A percentile compares a stretch with the other conserved stretches of the same genome.
Conservation (phyloP, 805 yeast genomes). For the Candida nemodendra region DNA sequence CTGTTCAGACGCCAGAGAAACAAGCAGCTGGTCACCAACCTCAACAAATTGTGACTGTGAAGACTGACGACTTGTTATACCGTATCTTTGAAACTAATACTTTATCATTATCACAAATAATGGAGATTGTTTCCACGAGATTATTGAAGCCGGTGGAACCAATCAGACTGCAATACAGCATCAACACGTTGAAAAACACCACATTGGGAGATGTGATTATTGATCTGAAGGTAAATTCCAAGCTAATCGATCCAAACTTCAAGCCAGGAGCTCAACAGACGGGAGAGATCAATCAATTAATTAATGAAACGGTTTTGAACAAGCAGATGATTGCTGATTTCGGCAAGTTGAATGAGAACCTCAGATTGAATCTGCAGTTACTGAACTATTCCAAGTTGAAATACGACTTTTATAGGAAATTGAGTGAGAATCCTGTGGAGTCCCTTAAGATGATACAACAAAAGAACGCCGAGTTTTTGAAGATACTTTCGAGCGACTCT, state of each 20-base stretch:
- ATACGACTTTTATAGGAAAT: conserved; percentile 72
- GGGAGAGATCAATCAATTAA: conserved; percentile 40
- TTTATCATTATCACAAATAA: conserved; percentile 67
- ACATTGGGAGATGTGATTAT: conserved; percentile 78
- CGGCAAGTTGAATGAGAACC: conserved; percentile 32
- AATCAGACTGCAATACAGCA: conserved; percentile 67
- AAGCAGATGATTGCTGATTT: conserved; percentile 42
- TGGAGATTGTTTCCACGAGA: conserved; percentile 62
- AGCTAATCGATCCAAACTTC: conserved; percentile 37
- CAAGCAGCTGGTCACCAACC: conserved; percentile 22
- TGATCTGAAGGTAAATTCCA: conserved; percentile 62
- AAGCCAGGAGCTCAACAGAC: conserved; percentile 36
- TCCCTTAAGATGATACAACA: conserved; percentile 73
- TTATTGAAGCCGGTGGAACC: conserved; percentile 81
- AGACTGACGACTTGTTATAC: conserved; percentile 45
- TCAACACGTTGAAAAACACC: conserved; percentile 72
- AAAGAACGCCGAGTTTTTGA: conserved; percentile 80
- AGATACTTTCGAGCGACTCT: conserved; percentile 78
- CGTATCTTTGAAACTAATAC: conserved; percentile 48
- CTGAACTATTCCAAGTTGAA: conserved; percentile 58
- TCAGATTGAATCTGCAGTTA: conserved; percentile 50
- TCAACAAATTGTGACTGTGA: conserved; percentile 30
- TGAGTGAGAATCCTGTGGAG: conserved; percentile 73
- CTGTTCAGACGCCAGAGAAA: conserved; percentile 18
- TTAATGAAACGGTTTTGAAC: conserved; percentile 43